These are phyloP conservation scores for Beauveria pseudobassiana DNA, from an alignment of 2,329 filamentous ascomycete species.

Conservation along the genomic window DNA sequence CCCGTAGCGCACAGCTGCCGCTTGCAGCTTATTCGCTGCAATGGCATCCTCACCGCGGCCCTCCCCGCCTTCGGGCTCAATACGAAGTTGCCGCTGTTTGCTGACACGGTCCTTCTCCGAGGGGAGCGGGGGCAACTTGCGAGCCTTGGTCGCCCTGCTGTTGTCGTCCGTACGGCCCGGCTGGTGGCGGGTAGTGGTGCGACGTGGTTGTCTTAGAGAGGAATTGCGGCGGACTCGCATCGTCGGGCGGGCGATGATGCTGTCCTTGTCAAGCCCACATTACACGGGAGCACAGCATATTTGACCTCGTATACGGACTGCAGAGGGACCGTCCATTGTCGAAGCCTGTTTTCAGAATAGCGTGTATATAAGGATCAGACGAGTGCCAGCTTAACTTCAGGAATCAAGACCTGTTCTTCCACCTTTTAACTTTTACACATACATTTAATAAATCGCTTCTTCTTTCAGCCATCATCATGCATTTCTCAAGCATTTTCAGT, in stretches of 20 bases:
- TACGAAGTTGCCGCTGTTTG: neutral
- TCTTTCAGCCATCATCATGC: slow-evolving; percentile 30
- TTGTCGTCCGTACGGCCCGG: neutral
- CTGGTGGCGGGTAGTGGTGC: neutral
- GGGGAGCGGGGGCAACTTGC: no score
- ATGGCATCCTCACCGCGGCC: no score
- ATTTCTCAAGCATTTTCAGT: slow-evolving; percentile 32
- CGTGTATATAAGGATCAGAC: neutral
- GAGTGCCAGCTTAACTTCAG: neutral
- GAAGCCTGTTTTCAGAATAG: no score
- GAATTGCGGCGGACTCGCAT: no score
- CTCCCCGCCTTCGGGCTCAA: neutral
- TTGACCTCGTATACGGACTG: neutral
- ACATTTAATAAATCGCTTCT: neutral
- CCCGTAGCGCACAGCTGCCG: no score
- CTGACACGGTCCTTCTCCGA: no score
- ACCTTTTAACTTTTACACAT: neutral
- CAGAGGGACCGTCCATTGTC: no score
- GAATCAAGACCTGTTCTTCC: neutral
- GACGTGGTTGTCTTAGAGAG: no score
- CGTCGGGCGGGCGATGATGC: neutral
- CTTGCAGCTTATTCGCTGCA: no score
- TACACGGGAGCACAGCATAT: neutral
- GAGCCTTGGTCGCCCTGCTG: no score
- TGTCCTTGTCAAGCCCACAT: slow-evolving; percentile 5